These are phyloP conservation scores for Starmera quercuum DNA, from an alignment of 805 yeast genomes.

Conservation along the genomic window DNA sequence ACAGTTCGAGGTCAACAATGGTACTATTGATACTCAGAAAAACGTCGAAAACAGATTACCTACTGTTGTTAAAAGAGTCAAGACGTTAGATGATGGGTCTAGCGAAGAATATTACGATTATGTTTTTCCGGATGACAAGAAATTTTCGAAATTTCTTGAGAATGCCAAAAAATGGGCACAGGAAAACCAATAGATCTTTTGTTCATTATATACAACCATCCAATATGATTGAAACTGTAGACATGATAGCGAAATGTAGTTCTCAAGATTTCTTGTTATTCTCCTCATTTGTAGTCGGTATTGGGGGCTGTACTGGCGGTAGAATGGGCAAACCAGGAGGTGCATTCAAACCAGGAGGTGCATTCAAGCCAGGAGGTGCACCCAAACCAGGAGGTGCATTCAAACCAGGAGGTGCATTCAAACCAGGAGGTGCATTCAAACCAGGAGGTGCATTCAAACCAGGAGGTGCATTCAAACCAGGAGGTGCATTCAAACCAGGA, in stretches of 20 bases:
- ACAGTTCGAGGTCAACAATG: conserved; percentile 59
- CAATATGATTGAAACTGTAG: too few relatives aligned
- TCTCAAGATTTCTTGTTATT: too few relatives aligned
- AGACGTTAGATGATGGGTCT: conserved; percentile 32
- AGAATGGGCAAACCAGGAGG: not conserved
- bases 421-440: conserved; percentile 17
- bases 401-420: conserved; percentile 21
- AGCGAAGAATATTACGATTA: conserved; percentile 53
- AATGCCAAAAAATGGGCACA: conserved; percentile 45
- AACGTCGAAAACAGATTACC: conserved; percentile 46
- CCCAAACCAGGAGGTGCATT: conserved; percentile 18
- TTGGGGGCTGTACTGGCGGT: not conserved
- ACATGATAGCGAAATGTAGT: too few relatives aligned
- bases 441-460: conserved; percentile 19
- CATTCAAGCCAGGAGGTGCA: conserved; percentile 16
- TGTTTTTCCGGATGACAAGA: conserved; percentile 58
- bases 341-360: conserved; percentile 19
- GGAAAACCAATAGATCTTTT: conserved; percentile 11
- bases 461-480: conserved; percentile 17
- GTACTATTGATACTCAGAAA: conserved; percentile 31
- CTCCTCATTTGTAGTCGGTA: too few relatives aligned
- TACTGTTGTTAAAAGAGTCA: conserved; percentile 36
- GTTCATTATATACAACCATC: too few relatives aligned
- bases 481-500: conserved; percentile 19
- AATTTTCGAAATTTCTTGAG: conserved; percentile 29